Evolutionary conservation across 1,284 basidiomycete genomes (phyloP).

Genomic region (Microbotryomycetes sp.): DNA sequence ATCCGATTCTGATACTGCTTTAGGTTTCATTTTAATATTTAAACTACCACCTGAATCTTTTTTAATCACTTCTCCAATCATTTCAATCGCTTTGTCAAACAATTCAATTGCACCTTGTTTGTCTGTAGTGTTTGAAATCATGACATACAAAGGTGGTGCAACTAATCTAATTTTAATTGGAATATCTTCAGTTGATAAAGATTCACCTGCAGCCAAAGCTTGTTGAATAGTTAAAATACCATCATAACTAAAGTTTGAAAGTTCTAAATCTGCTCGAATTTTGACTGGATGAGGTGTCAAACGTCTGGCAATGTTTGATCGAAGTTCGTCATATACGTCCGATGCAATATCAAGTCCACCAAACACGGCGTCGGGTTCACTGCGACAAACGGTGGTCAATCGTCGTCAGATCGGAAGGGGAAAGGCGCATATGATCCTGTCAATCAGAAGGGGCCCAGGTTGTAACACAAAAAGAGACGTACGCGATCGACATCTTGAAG

Average conservation of each 20-base stretch:
- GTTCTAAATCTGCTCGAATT: conserved; percentile 93
- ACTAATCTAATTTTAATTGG: conserved; percentile 97
- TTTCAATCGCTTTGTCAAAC: conserved; percentile 86
- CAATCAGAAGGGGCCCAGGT: background rate
- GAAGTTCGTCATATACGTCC: conserved; percentile 63
- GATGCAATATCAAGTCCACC: conserved; percentile 54
- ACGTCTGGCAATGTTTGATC: conserved; percentile 83
- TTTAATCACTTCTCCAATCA: conserved; percentile 78
- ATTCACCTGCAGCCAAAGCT: conserved; percentile 81
- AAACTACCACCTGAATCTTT: conserved; percentile 70
- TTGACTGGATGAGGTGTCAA: conserved; percentile 98
- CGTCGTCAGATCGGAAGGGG: background rate
- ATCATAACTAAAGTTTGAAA: conserved; percentile 92
- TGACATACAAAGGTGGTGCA: conserved; percentile 91
- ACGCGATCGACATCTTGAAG: conserved; percentile 93
- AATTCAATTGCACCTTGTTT: conserved; percentile 90
- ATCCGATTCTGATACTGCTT: conserved; percentile 93
- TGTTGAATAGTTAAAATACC: conserved; percentile 98
- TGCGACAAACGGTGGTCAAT: conserved; percentile 44
- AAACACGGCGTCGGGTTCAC: conserved; percentile 82
- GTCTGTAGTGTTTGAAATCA: conserved; percentile 93
- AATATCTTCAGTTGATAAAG: conserved; percentile 76
- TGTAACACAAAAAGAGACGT: conserved; percentile 42
- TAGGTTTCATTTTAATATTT: conserved; percentile 98
- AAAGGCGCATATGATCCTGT: conserved; percentile 4